phyloP scores from a whole-genome alignment of 202 grass and related monocot genomes.

The Miscanthus sacchariflorus region DNA sequence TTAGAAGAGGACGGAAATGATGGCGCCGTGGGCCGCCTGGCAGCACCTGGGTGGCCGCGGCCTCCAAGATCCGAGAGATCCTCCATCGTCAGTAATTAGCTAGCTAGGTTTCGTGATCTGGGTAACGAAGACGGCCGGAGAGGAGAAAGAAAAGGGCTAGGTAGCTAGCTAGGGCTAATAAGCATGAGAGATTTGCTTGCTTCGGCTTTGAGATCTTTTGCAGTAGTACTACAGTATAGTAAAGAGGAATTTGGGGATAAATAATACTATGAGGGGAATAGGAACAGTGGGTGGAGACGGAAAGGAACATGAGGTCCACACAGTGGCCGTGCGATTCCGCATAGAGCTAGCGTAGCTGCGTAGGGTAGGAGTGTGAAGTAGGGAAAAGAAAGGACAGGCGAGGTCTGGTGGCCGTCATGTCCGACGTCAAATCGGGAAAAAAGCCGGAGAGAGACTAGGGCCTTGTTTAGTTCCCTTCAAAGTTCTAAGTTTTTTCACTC shows the following conservation, averaged over 20 bases:
- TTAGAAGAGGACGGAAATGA: neutral
- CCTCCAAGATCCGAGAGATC: constrained; percentile 32
- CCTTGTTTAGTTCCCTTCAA: no score
- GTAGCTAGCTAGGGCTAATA: constrained; percentile 20
- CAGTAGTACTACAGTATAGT: neutral
- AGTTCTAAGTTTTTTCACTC: no score
- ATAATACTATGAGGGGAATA: constrained; percentile 1
- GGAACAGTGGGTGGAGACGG: neutral
- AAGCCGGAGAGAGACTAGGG: neutral
- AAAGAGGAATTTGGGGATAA: constrained; percentile 2
- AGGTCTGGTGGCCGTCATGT: constrained; percentile 51
- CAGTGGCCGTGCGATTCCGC: neutral
- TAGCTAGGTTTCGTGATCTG: constrained; percentile 4
- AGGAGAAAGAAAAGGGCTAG: neutral
- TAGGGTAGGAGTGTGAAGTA: neutral
- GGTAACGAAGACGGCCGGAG: neutral
- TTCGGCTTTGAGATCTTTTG: constrained; percentile 14
- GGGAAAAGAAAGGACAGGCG: constrained; percentile 27
- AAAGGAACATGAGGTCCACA: neutral
- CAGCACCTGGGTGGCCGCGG: neutral
- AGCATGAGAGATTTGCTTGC: constrained; percentile 6
- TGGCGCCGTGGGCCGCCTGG: neutral
- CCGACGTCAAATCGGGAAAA: constrained; percentile 45
- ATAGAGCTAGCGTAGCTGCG: neutral
- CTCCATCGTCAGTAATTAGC: constrained; percentile 27